Conservation (phyloP, 495 filamentous ascomycete genomes). For the Penicillium cinerascens region DNA sequence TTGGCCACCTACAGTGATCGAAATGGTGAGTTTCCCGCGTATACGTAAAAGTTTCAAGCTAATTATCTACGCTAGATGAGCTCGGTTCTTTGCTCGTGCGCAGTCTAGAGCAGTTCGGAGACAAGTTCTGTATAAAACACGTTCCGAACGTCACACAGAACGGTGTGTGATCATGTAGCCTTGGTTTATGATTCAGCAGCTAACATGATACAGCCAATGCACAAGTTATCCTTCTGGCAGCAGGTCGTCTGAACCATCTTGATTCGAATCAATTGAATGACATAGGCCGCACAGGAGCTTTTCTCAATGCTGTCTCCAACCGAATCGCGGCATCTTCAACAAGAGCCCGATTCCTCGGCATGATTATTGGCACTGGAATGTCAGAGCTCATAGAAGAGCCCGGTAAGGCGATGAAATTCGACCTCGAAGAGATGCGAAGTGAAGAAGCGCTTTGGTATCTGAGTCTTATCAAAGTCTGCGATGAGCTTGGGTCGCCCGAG, state of each 20-base stretch:
- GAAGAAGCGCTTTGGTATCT: constrained; percentile 78
- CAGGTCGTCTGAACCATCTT: constrained; percentile 68
- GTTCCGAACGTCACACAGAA: constrained; percentile 80
- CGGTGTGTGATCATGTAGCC: constrained; percentile 46
- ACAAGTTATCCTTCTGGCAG: constrained; percentile 72
- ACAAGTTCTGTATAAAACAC: constrained; percentile 83
- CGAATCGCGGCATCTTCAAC: constrained; percentile 72
- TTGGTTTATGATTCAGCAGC: background rate
- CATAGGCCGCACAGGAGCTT: constrained; percentile 64
- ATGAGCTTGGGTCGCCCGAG: constrained; percentile 59
- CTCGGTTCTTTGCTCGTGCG: constrained; percentile 54
- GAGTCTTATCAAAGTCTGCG: constrained; percentile 57
- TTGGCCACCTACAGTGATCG: constrained; percentile 56
- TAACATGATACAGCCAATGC: constrained; percentile 59
- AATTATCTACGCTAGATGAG: constrained; percentile 34
- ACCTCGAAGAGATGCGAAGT: constrained; percentile 71
- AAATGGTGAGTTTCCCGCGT: constrained; percentile 34
- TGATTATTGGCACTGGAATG: constrained; percentile 80
- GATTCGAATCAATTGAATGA: constrained; percentile 57
- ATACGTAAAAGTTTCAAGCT: constrained; percentile 7
- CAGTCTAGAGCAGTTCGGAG: constrained; percentile 69
- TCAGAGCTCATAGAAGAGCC: constrained; percentile 76
- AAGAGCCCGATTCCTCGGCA: constrained; percentile 78
- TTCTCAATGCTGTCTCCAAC: constrained; percentile 80
- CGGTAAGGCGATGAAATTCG: constrained; percentile 72